Evolutionary conservation across 176 grass and related monocot genomes (phyloP).

Genomic region (Ensete glaucum): DNA sequence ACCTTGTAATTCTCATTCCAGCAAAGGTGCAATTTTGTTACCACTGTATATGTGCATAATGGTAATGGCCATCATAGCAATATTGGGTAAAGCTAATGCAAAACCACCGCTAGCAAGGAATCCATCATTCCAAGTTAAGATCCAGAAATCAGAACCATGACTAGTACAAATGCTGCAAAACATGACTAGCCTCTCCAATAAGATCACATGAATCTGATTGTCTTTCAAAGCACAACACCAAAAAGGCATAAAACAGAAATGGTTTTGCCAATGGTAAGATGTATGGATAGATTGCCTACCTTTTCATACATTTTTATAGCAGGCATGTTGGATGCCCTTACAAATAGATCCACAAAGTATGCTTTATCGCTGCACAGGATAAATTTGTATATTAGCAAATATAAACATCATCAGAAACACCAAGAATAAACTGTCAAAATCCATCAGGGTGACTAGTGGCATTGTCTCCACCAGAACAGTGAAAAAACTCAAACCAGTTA

Average conservation of each 20-base stretch:
- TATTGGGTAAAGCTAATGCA: too few relatives aligned
- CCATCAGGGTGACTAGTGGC: too few relatives aligned
- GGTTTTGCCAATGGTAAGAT: background rate
- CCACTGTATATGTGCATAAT: too few relatives aligned
- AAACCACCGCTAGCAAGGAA: too few relatives aligned
- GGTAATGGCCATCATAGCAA: too few relatives aligned
- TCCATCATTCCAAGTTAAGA: too few relatives aligned
- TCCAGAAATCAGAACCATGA: too few relatives aligned
- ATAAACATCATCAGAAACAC: too few relatives aligned
- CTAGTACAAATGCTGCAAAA: too few relatives aligned
- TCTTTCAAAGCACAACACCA: background rate
- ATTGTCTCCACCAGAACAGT: too few relatives aligned
- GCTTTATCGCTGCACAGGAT: slow-evolving; percentile 77
- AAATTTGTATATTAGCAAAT: slow-evolving; percentile 8
- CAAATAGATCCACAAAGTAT: slow-evolving; percentile 99
- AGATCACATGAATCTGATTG: background rate
- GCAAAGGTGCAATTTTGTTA: too few relatives aligned
- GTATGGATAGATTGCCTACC: slow-evolving; percentile 27
- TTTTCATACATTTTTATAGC: slow-evolving; percentile 99
- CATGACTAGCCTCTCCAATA: background rate
- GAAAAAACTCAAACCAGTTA: background rate
- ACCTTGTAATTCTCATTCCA: too few relatives aligned
- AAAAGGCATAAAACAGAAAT: background rate
- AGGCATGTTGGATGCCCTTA: slow-evolving; percentile 90
- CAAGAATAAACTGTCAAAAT: background rate